Evolutionary conservation across 2,329 filamentous ascomycete species (phyloP).

Genomic region (Graphilbum sp.): DNA sequence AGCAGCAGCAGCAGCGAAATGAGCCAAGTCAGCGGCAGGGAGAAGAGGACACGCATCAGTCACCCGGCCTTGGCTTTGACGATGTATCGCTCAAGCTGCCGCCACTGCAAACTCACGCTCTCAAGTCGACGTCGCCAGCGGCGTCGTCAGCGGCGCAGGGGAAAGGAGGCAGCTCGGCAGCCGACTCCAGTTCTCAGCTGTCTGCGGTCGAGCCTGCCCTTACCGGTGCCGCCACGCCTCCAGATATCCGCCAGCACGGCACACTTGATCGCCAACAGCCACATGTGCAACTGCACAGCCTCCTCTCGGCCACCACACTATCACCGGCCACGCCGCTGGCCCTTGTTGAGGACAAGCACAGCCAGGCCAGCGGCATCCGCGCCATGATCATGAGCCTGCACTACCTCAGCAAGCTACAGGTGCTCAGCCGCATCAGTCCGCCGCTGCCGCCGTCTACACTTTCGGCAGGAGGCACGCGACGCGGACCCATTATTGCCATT

Average conservation of each 20-base stretch:
- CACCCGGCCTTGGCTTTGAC: neutral
- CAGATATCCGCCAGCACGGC: too few relatives aligned
- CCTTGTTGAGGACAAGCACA: slow-evolving; percentile 9
- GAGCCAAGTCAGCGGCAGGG: neutral
- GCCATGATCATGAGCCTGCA: slow-evolving; percentile 62
- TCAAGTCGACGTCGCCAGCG: neutral
- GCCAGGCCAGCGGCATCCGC: slow-evolving; percentile 34
- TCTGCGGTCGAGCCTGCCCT: too few relatives aligned
- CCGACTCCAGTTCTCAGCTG: too few relatives aligned
- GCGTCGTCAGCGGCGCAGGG: neutral
- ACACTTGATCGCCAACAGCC: too few relatives aligned
- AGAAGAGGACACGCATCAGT: too few relatives aligned
- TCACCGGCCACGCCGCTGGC: neutral
- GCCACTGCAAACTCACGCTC: neutral
- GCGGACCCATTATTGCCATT: slow-evolving; percentile 70
- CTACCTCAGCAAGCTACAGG: slow-evolving; percentile 58
- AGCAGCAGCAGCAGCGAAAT: too few relatives aligned
- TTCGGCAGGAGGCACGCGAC: slow-evolving; percentile 11
- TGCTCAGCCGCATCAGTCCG: slow-evolving; percentile 61
- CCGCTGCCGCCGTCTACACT: slow-evolving; percentile 23
- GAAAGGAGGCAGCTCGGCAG: too few relatives aligned
- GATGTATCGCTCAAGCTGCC: neutral
- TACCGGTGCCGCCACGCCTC: too few relatives aligned
- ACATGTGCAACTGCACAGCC: neutral
- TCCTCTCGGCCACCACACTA: neutral